Evolutionary conservation across 192 early-diverging fungal genomes (phyloP), one percentile per base, ranked within the genome.

Genomic region (Spizellomyces sp.): DNA sequence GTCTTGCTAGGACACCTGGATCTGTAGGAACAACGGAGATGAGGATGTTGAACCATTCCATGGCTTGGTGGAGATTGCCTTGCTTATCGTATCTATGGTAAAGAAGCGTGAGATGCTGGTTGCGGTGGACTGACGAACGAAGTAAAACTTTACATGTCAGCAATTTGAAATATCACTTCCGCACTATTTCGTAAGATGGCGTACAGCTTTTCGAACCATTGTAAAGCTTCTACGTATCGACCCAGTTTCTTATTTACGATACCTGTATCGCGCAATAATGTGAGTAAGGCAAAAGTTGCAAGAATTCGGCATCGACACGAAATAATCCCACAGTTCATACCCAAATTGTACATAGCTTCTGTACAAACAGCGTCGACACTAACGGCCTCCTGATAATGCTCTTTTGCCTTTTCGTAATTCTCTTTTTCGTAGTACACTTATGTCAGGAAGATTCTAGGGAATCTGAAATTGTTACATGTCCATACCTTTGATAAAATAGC

Each of bases 41-140:
- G 5, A 88, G 67, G 27, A 88, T 81, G 70, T 85, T 87, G 70
- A 80, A 86, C 86, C 86, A 88, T 70, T 88, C 86, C 71, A 87
- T 73, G 6, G 84, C 82, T 59, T 81, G 82, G 42, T 70, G 70
- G 8, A 80, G 46, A 48, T 78, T 78, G 50, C 84, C 84, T 50
- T 79, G 69, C 46, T 79, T 82, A 55, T 88, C 86, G 59, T 79
- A 80, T 48, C 84, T 87, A 58, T 15, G 27, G 3, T 36, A 10
- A 22, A 48, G 17, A 41, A 44, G 10, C 41, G 19, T 22, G 50
- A 62, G n/a, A 59, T n/a, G 42, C 8, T 56, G 4, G 41, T 58
- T 54, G 21, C 6, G 12, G 15, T 42, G 41, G 15, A 4, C 6
- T 17, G 47, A 5, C 21, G 22, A 22, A 9, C 59, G 4, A 4